Base-by-base conservation (phyloP, 192 early-diverging fungal species). In the Chytriomyces hyalinus region DNA sequence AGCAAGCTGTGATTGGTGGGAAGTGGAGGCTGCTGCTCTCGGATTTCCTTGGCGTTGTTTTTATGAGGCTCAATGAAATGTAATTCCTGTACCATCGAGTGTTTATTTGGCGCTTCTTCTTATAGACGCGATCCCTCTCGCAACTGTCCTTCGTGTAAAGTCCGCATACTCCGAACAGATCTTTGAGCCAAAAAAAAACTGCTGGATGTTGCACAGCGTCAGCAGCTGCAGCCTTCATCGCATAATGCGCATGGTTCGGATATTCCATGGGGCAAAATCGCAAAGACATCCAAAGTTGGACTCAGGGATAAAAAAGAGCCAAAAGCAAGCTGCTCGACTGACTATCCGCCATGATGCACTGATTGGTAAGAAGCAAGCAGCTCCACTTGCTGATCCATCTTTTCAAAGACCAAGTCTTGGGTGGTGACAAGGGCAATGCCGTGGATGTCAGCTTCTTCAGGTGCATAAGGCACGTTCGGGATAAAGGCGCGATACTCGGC, bases 381-480 rank as follows among this genome's bases (percentile, higher is more conserved):
- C 50, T 71, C 69, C 2, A 71, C 69, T 59, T n/a, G 11, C 24
- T 71, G 26, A 59, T 51, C 24, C 15, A 36, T 7, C 10, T 8
- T 22, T 10, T 53, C 9, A 59, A 71, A 71, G 13, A 17, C 9
- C 5, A 71, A 22, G 60, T 71, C 69, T 26, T 51, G 24, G 11
- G 69, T 71, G 28, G 75, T 71, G 1, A 77, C 75, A 13, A 77
- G 64, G 10, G 75, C 75, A 48, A 77, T 77, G 13, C 75, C 75
- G 49, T 72, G 44, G 20, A 77, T 53, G 7, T 48, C 26, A 20
- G 10, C n/a, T 22, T 67, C 57, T 43, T 77, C 75, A 13, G 75
- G 75, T 3, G 75, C 6, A 1, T 74, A 77, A 10, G 75, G 75
- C 8, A 77, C 46, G 50, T 77, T 77, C 6, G 75, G 75, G 9